phyloP scores from a whole-genome alignment of 768 basidiomycete species.

The Melanogaster broomeanus region DNA sequence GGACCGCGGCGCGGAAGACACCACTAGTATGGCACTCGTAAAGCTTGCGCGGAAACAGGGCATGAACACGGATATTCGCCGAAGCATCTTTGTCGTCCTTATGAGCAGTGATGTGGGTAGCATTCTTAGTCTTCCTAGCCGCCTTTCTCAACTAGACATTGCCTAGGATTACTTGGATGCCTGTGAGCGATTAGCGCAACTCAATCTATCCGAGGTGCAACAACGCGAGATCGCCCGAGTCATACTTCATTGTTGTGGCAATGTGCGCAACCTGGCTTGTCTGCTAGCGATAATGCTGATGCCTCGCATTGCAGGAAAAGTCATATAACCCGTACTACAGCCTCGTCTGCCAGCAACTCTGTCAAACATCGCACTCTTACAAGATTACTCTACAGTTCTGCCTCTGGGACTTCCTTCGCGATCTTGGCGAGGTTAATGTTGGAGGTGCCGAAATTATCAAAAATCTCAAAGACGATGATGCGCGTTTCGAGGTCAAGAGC shows the following conservation, averaged over 20 bases:
- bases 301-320: constrained; percentile 57
- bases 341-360: constrained; percentile 83
- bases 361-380: constrained; percentile 76
- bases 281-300: not conserved
- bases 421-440: constrained; percentile 80
- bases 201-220: constrained; percentile 85
- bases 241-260: constrained; percentile 88
- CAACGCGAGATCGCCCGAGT: constrained; percentile 96
- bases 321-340: constrained; percentile 95
- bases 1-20: constrained; percentile 33
- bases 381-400: constrained; percentile 93
- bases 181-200: constrained; percentile 82
- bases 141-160: not conserved
- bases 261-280: constrained; percentile 49
- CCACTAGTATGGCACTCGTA: constrained; percentile 47
- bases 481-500: constrained; percentile 45
- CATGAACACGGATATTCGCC: constrained; percentile 96
- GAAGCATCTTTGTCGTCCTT: constrained; percentile 88
- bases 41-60: constrained; percentile 93
- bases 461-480: constrained; percentile 48
- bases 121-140: not conserved
- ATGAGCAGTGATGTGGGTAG: constrained; percentile 90
- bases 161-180: constrained; percentile 93
- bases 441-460: constrained; percentile 81
- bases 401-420: constrained; percentile 95